A percentile compares a stretch with the other conserved stretches of the same genome.
phyloP scores from a whole-genome alignment of 2,329 filamentous ascomycete genomes.

The Trematosphaeria pertusa region DNA sequence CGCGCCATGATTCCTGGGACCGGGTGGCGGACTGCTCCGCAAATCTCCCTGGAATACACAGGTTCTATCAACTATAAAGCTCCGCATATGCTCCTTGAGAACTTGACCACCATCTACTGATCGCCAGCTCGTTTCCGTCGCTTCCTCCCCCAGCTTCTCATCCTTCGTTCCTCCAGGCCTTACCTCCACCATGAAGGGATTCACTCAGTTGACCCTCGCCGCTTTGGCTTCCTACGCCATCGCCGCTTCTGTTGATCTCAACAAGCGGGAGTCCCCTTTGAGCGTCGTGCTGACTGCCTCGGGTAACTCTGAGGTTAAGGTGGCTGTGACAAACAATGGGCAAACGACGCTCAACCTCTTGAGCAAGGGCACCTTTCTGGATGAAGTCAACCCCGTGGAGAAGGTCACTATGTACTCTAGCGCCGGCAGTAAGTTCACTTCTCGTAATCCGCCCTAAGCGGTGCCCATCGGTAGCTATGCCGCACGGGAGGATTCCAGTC shows the following conservation, averaged over 20 bases:
- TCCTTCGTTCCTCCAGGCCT: conserved; percentile 7
- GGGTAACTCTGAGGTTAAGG: conserved; percentile 63
- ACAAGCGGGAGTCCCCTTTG: conserved; percentile 45
- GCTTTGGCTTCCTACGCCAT: conserved; percentile 35
- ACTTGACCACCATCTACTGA: conserved; percentile 24
- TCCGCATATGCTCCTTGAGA: conserved; percentile 9
- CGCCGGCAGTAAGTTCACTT: conserved; percentile 46
- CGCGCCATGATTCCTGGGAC: conserved; percentile 13
- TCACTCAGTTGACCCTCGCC: conserved; percentile 34
- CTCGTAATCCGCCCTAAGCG: background rate
- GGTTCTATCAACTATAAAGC: conserved; percentile 30
- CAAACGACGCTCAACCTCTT: conserved; percentile 58
- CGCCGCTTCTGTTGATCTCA: conserved; percentile 34
- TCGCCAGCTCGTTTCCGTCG: conserved; percentile 22
- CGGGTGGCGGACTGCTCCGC: conserved; percentile 10
- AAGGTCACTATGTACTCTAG: conserved; percentile 60
- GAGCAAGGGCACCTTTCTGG: conserved; percentile 62
- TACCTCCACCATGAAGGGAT: conserved; percentile 34
- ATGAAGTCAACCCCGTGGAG: conserved; percentile 58
- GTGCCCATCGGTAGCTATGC: background rate
- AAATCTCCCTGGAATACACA: conserved; percentile 9
- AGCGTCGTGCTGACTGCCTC: conserved; percentile 46
- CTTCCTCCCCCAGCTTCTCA: conserved; percentile 13
- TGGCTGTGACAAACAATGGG: conserved; percentile 62
- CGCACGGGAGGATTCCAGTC: background rate